Percentiles rank a stretch among this genome's conserved stretches.
phyloP scores from a whole-genome alignment of 495 filamentous ascomycete species.

The Oleoguttula mirabilis region DNA sequence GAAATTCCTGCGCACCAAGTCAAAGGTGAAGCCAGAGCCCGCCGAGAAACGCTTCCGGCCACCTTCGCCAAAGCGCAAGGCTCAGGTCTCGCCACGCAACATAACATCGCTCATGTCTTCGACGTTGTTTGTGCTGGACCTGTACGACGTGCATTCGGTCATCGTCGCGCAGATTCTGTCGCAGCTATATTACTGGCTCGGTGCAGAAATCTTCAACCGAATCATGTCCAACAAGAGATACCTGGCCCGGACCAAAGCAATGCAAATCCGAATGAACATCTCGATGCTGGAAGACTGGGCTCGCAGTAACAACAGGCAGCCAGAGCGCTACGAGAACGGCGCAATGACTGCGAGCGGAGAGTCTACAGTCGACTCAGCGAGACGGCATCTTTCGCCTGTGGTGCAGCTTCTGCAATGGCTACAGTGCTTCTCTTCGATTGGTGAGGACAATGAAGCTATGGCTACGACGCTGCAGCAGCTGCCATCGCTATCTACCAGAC shows the following conservation, averaged over 20 bases:
- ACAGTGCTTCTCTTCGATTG: slow-evolving; percentile 90
- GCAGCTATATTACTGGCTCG: slow-evolving; percentile 92
- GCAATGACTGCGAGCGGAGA: slow-evolving; percentile 80
- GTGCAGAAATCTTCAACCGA: slow-evolving; percentile 94
- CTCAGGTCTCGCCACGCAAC: slow-evolving; percentile 84
- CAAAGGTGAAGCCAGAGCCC: slow-evolving; percentile 71
- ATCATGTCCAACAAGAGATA: slow-evolving; percentile 94
- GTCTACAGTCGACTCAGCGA: slow-evolving; percentile 66
- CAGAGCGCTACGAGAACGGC: slow-evolving; percentile 90
- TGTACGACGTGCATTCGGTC: slow-evolving; percentile 97
- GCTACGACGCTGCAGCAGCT: slow-evolving; percentile 79
- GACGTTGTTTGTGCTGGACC: slow-evolving; percentile 90
- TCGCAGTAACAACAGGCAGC: slow-evolving; percentile 77
- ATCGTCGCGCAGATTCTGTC: slow-evolving; percentile 86
- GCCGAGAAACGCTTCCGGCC: slow-evolving; percentile 86
- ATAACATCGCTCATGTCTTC: slow-evolving; percentile 95
- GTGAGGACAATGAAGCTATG: slow-evolving; percentile 80
- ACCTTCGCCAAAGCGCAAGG: slow-evolving; percentile 86
- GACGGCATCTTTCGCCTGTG: slow-evolving; percentile 73
- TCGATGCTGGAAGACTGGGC: slow-evolving; percentile 95
- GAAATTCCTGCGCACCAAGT: slow-evolving; percentile 87
- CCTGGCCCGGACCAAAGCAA: slow-evolving; percentile 90
- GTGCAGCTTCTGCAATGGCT: slow-evolving; percentile 97
- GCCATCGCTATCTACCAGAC: slow-evolving; percentile 67
- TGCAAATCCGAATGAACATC: slow-evolving; percentile 99